A percentile compares a stretch with the other conserved stretches of the same genome.
phyloP scores from a whole-genome alignment of 140 eudicot genomes.

The Anethum foeniculum region DNA sequence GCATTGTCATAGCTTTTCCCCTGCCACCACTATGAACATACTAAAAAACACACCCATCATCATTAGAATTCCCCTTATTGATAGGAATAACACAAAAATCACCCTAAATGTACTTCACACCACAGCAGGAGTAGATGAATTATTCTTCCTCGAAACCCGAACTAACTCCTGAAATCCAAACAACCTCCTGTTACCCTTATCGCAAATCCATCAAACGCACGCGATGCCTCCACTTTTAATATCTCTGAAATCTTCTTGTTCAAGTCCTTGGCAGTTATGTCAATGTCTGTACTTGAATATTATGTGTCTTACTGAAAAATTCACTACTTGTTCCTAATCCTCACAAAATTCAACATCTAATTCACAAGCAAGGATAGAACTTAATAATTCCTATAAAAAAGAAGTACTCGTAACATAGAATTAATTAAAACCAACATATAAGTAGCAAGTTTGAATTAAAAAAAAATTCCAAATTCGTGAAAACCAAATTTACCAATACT shows the following conservation, averaged over 20 bases:
- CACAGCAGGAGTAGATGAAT: constrained; percentile 52
- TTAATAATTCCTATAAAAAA: too few species aligned
- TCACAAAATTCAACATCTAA: too few species aligned
- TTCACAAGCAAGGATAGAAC: too few species aligned
- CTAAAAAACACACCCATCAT: constrained; percentile 51
- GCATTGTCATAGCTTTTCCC: constrained; percentile 30
- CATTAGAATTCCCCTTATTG: constrained; percentile 56
- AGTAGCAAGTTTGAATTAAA: not conserved
- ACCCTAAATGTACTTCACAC: constrained; percentile 86
- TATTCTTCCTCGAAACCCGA: constrained; percentile 62
- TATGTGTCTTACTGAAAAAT: too few species aligned
- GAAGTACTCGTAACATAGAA: too few species aligned
- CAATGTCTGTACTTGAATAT: constrained; percentile 26
- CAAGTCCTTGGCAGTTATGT: constrained; percentile 56
- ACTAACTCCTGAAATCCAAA: too few species aligned
- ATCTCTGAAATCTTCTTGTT: constrained; percentile 37
- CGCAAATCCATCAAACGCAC: constrained; percentile 54
- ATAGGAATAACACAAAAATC: constrained; percentile 62
- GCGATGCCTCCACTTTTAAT: constrained; percentile 62
- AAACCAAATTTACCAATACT: not conserved
- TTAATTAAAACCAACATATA: too few species aligned
- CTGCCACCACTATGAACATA: constrained; percentile 25
- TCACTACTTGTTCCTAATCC: too few species aligned
- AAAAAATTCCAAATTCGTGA: not conserved
- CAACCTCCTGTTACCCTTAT: constrained; percentile 60